Percentiles rank a stretch among this genome's conserved stretches.
Conservation (phyloP, 305 asterid species). For the Solanum hybrid region DNA sequence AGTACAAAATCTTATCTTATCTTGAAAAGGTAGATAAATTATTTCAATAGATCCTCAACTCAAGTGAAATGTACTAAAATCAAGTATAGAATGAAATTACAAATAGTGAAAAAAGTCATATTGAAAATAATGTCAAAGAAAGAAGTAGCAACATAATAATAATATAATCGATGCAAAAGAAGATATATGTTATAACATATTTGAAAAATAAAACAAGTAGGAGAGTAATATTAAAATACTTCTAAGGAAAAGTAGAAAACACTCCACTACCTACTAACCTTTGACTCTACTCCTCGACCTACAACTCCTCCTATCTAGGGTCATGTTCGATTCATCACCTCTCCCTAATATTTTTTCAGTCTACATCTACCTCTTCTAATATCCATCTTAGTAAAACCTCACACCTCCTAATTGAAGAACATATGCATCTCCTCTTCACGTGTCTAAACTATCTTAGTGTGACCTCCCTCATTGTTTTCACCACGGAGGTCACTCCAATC, state of each 20-base stretch:
- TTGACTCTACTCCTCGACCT: background rate
- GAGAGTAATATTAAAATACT: too few relatives aligned
- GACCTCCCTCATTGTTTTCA: background rate
- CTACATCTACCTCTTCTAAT: background rate
- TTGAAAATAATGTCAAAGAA: background rate
- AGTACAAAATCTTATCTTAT: background rate
- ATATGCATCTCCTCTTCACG: too few relatives aligned
- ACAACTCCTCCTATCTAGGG: background rate
- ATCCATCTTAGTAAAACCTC: background rate
- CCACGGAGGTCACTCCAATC: background rate
- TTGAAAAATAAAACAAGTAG: background rate
- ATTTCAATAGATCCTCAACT: background rate
- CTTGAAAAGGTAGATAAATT: background rate
- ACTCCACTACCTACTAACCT: background rate
- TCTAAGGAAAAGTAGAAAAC: background rate
- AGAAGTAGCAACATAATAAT: background rate
- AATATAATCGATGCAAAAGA: background rate
- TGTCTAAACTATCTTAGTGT: background rate
- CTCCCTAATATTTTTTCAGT: background rate
- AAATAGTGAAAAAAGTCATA: background rate
- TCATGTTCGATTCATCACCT: background rate
- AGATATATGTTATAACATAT: too few relatives aligned
- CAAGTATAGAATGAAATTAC: background rate
- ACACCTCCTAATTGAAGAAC: background rate
- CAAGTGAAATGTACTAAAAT: background rate